Conservation (phyloP, 2,329 filamentous ascomycete species). For the Apiospora saccharicola region DNA sequence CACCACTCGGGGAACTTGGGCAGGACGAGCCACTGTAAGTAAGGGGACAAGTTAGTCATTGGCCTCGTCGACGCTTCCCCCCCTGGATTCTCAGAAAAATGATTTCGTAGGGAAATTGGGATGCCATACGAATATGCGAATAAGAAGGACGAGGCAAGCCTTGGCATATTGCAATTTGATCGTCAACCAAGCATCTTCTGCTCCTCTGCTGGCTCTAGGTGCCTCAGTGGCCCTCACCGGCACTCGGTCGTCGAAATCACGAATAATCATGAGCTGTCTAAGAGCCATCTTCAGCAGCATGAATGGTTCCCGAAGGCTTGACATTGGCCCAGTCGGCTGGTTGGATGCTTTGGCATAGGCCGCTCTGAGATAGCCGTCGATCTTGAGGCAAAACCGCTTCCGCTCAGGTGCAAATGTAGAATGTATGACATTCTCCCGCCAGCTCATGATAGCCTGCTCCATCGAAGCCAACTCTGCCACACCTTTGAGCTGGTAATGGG, state of each 20-base stretch:
- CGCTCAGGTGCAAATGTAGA: background rate
- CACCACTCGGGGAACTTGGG: conserved; percentile 32
- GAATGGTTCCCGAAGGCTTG: conserved; percentile 24
- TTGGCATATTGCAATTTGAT: conserved; percentile 1
- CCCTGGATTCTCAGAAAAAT: background rate
- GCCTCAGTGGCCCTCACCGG: background rate
- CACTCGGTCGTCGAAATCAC: background rate
- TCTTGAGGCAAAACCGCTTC: conserved; percentile 19
- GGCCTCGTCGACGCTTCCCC: background rate
- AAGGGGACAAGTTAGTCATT: conserved; percentile 30
- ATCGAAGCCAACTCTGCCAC: background rate
- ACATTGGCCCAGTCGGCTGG: conserved; percentile 10
- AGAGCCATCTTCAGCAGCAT: background rate
- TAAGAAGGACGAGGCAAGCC: background rate
- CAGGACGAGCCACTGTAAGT: conserved; percentile 33
- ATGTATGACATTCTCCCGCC: background rate
- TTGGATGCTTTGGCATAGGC: conserved; percentile 21
- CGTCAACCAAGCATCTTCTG: background rate
- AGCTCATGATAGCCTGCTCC: background rate
- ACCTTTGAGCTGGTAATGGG: conserved; percentile 5
- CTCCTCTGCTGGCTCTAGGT: background rate
- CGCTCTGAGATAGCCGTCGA: conserved; percentile 16
- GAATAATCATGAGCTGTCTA: background rate
- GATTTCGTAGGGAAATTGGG: background rate
- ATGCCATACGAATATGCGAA: conserved; percentile 1